Conservation (phyloP, 2,329 filamentous ascomycete species). For the Westerdykella sp. region DNA sequence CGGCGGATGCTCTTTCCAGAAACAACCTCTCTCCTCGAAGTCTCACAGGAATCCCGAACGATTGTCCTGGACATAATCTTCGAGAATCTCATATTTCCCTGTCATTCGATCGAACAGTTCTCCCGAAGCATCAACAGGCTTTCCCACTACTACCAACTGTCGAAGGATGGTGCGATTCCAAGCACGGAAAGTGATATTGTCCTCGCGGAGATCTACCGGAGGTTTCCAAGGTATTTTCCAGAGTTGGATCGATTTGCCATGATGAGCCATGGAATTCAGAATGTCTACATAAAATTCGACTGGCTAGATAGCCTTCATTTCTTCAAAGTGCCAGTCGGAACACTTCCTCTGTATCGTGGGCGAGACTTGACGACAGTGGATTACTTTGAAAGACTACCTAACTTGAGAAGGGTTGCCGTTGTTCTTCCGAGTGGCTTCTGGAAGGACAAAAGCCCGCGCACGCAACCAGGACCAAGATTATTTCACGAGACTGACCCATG, state of each 20-base stretch:
- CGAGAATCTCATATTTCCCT: no score
- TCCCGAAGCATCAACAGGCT: not conserved
- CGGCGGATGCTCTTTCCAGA: no score
- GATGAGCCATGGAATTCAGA: slow-evolving; percentile 20
- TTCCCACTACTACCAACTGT: not conserved
- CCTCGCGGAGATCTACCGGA: slow-evolving; percentile 10
- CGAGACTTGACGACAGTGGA: slow-evolving; percentile 6
- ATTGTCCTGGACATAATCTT: no score
- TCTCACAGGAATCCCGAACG: no score
- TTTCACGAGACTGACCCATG: slow-evolving; percentile 18
- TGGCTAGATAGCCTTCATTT: slow-evolving; percentile 20
- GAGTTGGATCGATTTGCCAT: slow-evolving; percentile 20
- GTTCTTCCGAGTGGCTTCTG: slow-evolving; percentile 11
- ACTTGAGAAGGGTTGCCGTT: slow-evolving; percentile 17
- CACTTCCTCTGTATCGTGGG: slow-evolving; percentile 7
- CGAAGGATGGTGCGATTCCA: not conserved
- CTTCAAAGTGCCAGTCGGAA: slow-evolving; percentile 18
- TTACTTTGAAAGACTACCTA: slow-evolving; percentile 16
- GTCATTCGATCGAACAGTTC: not conserved
- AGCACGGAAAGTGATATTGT: not conserved
- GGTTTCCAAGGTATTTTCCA: slow-evolving; percentile 16
- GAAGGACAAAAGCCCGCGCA: slow-evolving; percentile 1
- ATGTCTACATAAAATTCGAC: slow-evolving; percentile 14
- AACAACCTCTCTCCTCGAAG: no score
- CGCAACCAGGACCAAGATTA: slow-evolving; percentile 7